phyloP scores from a whole-genome alignment of 805 yeast genomes.

The Blastobotrys parvus region DNA sequence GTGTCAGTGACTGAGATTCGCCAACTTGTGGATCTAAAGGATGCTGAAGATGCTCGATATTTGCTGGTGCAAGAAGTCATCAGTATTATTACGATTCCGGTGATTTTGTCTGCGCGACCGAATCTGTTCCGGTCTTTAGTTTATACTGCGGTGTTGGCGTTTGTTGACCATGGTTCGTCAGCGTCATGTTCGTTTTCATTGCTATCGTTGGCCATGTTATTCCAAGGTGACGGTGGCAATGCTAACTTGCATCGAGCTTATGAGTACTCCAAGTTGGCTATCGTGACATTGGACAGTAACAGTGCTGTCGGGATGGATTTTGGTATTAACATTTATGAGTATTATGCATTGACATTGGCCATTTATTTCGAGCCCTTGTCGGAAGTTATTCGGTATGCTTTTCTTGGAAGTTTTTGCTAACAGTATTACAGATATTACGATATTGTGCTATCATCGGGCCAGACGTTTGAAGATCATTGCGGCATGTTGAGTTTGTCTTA shows the following conservation, averaged over 20 bases:
- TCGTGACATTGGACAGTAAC: constrained; percentile 30
- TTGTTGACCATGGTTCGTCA: constrained; percentile 35
- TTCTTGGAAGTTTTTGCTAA: background rate
- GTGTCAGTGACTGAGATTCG: constrained; percentile 34
- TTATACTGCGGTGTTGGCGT: constrained; percentile 29
- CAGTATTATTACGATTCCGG: constrained; percentile 32
- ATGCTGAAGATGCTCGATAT: constrained; percentile 24
- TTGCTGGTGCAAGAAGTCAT: constrained; percentile 35
- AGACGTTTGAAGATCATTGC: constrained; percentile 17
- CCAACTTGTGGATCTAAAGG: constrained; percentile 20
- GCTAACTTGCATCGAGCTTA: constrained; percentile 31
- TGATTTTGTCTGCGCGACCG: constrained; percentile 24
- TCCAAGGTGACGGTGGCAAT: constrained; percentile 25
- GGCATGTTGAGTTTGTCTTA: constrained; percentile 19
- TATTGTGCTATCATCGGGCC: constrained; percentile 19
- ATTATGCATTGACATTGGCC: constrained; percentile 37
- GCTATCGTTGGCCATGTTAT: constrained; percentile 31
- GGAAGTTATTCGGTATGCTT: constrained; percentile 27
- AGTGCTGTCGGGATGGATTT: constrained; percentile 30
- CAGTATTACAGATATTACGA: constrained; percentile 15
- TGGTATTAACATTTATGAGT: constrained; percentile 34
- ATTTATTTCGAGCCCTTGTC: constrained; percentile 34
- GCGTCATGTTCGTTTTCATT: constrained; percentile 34
- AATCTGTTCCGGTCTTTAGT: constrained; percentile 29
- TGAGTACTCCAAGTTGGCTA: constrained; percentile 36